Conservation (phyloP, 495 filamentous ascomycete genomes). For the Paragyromitra xinjiangensis region DNA sequence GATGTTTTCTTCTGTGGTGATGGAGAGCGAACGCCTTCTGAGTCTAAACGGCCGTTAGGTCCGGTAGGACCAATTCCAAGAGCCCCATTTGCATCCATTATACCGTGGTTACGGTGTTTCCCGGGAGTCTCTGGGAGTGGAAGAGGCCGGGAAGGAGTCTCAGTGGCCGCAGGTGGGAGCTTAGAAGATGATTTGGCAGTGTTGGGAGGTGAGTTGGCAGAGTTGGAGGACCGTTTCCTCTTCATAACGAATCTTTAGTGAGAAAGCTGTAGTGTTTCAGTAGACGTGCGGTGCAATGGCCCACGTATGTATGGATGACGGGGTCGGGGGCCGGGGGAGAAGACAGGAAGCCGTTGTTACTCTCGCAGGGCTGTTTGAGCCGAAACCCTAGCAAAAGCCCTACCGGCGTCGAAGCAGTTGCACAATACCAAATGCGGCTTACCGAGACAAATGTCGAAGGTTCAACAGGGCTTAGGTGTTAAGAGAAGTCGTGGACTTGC, state of each 20-base stretch:
- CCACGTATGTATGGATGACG: conserved; percentile 12
- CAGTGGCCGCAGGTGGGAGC: conserved; percentile 11
- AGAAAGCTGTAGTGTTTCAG: conserved; percentile 23
- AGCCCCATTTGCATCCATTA: conserved; percentile 43
- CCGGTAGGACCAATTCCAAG: conserved; percentile 29
- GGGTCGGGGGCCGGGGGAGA: conserved; percentile 15
- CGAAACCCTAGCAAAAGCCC: conserved; percentile 35
- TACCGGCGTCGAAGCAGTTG: background rate
- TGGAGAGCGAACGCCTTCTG: conserved; percentile 49
- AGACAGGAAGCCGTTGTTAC: conserved; percentile 25
- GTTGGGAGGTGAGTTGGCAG: conserved; percentile 32
- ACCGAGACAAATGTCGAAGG: background rate
- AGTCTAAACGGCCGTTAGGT: conserved; percentile 25
- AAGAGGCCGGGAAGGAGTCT: conserved; percentile 45
- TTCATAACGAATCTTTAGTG: conserved; percentile 42
- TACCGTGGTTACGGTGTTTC: conserved; percentile 35
- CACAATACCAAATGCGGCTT: conserved; percentile 1
- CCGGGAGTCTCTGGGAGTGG: conserved; percentile 55
- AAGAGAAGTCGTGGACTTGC: background rate
- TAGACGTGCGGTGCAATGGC: conserved; percentile 29
- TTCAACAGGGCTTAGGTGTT: background rate
- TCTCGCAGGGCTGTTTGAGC: conserved; percentile 12
- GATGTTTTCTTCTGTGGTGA: conserved; percentile 52
- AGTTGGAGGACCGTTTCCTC: conserved; percentile 48
- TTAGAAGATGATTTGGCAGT: conserved; percentile 39